These are phyloP conservation scores for Barbarea vulgaris DNA, from an alignment of 345 rosid species.

Conservation along the genomic window DNA sequence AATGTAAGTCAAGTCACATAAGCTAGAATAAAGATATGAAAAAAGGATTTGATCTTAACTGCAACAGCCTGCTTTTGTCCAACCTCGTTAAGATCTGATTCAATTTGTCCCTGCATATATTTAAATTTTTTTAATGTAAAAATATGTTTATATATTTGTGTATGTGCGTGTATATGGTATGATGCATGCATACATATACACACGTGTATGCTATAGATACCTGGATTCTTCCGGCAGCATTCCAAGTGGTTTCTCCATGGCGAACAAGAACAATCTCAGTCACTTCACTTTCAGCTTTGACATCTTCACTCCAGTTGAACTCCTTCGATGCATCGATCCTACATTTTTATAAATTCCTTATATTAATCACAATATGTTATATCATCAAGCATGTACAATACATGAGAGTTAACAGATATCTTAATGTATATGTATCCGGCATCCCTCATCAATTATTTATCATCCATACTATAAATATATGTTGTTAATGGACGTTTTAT, in stretches of 20 bases:
- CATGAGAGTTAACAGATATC: background rate
- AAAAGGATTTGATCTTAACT: conserved; percentile 40
- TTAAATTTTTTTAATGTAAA: conserved; percentile 5
- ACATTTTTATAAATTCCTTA: conserved; percentile 6
- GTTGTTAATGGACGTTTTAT: background rate
- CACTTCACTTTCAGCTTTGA: conserved; percentile 29
- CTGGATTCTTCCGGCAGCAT: conserved; percentile 47
- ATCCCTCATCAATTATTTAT: background rate
- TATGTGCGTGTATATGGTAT: background rate
- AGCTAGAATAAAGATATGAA: background rate
- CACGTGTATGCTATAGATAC: conserved; percentile 1
- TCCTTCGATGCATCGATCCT: conserved; percentile 31
- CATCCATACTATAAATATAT: background rate
- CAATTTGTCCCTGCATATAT: conserved; percentile 40
- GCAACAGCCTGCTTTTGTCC: conserved; percentile 48
- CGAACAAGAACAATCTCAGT: conserved; percentile 48
- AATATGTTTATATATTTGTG: background rate
- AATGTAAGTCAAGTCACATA: background rate
- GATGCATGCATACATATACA: background rate
- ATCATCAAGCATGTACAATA: background rate
- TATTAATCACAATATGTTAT: background rate
- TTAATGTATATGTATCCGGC: background rate
- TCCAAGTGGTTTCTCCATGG: conserved; percentile 48
- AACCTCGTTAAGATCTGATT: conserved; percentile 44
- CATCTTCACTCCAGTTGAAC: conserved; percentile 35